These are phyloP conservation scores for Atalantia buxifolia DNA, from an alignment of 345 rosid genomes.

Conservation along the genomic window DNA sequence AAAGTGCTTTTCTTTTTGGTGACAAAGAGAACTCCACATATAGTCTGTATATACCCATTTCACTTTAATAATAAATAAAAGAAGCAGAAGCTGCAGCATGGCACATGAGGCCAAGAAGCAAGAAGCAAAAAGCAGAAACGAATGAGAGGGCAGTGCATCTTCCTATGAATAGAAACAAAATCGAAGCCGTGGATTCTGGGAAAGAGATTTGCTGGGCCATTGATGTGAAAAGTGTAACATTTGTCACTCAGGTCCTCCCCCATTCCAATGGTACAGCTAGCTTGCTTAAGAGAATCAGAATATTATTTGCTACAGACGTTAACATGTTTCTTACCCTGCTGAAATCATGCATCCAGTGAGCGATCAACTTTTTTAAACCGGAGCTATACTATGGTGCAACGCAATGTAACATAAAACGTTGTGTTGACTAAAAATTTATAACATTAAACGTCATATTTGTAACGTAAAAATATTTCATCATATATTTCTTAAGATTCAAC, in stretches of 20 bases:
- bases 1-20: no score
- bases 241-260: not conserved
- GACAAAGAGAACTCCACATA: no score
- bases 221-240: conserved; percentile 16
- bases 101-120: not conserved
- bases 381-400: not conserved
- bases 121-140: not conserved
- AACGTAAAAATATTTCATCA: no score
- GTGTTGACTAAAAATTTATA: no score
- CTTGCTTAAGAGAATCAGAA: conserved; percentile 27
- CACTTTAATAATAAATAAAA: no score
- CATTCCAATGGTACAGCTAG: no score
- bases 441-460: no score
- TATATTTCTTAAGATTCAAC: no score
- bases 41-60: no score
- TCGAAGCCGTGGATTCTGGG: conserved; percentile 22
- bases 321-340: conserved; percentile 6
- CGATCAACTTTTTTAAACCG: not conserved
- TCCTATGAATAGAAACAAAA: conserved; percentile 29
- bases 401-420: no score
- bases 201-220: conserved; percentile 31
- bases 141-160: conserved; percentile 18
- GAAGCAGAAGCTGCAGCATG: no score
- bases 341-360: conserved; percentile 11
- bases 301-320: conserved; percentile 3